Base-by-base conservation (phyloP, 495 filamentous ascomycete genomes). In the Penicillium chermesinum region DNA sequence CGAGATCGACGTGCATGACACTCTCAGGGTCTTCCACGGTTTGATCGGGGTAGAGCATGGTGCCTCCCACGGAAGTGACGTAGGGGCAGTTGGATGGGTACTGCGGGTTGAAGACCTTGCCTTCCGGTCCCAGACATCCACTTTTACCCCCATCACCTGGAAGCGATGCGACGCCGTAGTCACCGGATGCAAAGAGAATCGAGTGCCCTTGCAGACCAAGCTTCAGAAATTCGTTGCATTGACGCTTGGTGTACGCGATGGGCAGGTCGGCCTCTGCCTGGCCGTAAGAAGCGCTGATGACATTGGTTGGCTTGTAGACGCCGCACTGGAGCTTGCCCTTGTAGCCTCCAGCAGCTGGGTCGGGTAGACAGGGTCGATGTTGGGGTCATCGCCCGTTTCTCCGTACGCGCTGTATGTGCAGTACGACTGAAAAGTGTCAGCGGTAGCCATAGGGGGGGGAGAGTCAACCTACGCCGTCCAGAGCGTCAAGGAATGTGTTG, bases 141-240 rank as follows among this genome's bases (percentile, higher is more conserved):
- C 59, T 66, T 13, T 53, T 51, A 35, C 41, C 20, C 16, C 63
- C 58, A 21, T 68, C 62, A 8, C 58, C 62, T 6, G 64, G 55
- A 47, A 70, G 67, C 6, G 71, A 72, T 7, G 65, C 78, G 2
- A 83, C 81, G 15, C 82, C 81, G 36, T 67, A 71, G 61, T 85
- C 81, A 3, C 82, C 81, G 1, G 75, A 81, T 1, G 82, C 76
- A 53, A 78, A 78, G 42, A 87, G 55, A 27, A 85, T 66, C 0
- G 79, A 78, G 14, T 81, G 70, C 3, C 84, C 84, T 48, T 79
- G 78, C 6, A 86, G 68, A 2, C 75, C 82, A 12, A 86, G 81
- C 63, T 86, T 86, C 66, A 86, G 71, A 57, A 71, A 83, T 58
- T 82, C 76, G 33, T 72, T 66, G 62, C 80, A 81, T 54, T 82